phyloP scores from a whole-genome alignment of 2,329 filamentous ascomycete genomes.

The Salinomyces thailandicus region DNA sequence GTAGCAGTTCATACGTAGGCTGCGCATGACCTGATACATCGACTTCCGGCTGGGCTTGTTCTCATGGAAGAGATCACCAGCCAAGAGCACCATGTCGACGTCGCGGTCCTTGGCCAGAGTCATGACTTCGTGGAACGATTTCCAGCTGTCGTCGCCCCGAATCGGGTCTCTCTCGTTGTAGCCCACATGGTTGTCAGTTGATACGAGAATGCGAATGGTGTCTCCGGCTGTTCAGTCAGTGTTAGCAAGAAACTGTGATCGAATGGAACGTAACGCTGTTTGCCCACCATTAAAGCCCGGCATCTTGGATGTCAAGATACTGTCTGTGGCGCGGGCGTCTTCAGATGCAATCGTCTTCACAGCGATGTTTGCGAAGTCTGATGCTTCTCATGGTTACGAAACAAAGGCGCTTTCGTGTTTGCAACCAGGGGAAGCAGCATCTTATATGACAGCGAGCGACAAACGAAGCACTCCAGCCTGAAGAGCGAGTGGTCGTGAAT shows the following conservation, averaged over 20 bases:
- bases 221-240: constrained; percentile 46
- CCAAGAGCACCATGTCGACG: constrained; percentile 95
- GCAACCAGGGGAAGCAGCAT: too few species aligned
- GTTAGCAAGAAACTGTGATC: constrained; percentile 3
- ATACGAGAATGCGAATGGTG: constrained; percentile 86
- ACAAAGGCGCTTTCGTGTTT: too few species aligned
- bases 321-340: too few species aligned
- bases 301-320: neutral
- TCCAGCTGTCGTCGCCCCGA: constrained; percentile 96
- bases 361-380: too few species aligned
- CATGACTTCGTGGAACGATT: constrained; percentile 92
- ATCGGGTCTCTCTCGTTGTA: constrained; percentile 88
- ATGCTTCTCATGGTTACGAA: too few species aligned
- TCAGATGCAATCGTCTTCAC: too few species aligned
- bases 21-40: constrained; percentile 96
- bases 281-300: neutral
- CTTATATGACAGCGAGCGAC: too few species aligned
- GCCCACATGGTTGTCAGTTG: constrained; percentile 96
- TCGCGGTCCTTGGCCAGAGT: constrained; percentile 74
- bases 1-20: constrained; percentile 81
- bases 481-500: constrained; percentile 5
- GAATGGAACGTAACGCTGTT: too few species aligned
- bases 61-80: constrained; percentile 92
- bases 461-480: too few species aligned
- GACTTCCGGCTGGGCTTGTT: constrained; percentile 94